These are phyloP conservation scores for Chlamydomonas schloesseri DNA, from an alignment of 139 green algal genomes.

Conservation along the genomic window DNA sequence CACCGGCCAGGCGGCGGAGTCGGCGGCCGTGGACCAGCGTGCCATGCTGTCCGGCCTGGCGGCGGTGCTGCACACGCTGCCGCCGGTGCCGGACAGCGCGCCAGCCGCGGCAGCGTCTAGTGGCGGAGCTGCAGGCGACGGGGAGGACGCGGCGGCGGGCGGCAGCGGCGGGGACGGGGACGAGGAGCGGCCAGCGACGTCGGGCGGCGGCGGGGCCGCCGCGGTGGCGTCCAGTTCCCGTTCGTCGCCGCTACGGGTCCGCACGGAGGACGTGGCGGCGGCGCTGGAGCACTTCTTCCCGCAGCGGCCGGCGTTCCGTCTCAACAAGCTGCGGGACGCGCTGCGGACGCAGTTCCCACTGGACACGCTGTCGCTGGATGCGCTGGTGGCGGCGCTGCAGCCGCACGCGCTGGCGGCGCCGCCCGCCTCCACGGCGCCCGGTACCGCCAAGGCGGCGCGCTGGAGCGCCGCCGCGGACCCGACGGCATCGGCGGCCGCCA, in stretches of 20 bases:
- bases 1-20: constrained; percentile 33
- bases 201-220: not conserved
- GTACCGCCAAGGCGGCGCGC: not conserved
- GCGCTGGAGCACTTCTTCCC: constrained; percentile 32
- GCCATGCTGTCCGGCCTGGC: constrained; percentile 26
- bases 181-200: not conserved
- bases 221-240: too few relatives aligned
- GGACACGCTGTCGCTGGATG: not conserved
- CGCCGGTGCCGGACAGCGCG: not conserved
- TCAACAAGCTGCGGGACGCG: constrained; percentile 38
- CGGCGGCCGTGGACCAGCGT: constrained; percentile 17
- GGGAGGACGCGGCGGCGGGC: not conserved
- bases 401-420: constrained; percentile 15
- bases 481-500: too few relatives aligned
- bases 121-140: not conserved
- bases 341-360: constrained; percentile 7
- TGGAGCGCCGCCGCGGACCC: not conserved
- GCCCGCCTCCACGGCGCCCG: not conserved
- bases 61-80: constrained; percentile 11
- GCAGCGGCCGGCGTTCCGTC: constrained; percentile 21
- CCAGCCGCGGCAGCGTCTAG: not conserved
- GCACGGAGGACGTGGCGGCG: not conserved
- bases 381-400: not conserved
- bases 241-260: not conserved
- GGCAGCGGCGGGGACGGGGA: not conserved